Evolutionary conservation across 495 filamentous ascomycete species (phyloP).

Genomic region (Aspergillus leporis): DNA sequence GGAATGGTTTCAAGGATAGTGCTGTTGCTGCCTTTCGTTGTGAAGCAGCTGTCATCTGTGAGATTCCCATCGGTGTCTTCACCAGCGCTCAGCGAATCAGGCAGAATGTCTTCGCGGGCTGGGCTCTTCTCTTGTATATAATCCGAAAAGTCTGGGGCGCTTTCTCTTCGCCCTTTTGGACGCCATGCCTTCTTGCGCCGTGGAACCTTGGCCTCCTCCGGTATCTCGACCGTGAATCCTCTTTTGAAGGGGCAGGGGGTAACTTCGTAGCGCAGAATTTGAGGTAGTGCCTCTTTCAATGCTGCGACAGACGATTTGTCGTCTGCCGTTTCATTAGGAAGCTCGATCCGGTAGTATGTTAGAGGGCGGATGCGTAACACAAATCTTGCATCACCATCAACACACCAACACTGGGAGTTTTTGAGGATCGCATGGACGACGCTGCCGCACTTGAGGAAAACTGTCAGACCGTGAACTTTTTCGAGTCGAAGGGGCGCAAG

Average conservation of each 20-base stretch:
- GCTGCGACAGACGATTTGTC: conserved; percentile 60
- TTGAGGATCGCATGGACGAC: conserved; percentile 81
- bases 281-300: conserved; percentile 67
- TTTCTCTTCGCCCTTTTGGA: conserved; percentile 56
- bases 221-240: conserved; percentile 72
- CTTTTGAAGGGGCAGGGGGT: conserved; percentile 84
- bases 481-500: conserved; percentile 79
- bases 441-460: conserved; percentile 80
- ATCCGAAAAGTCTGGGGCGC: conserved; percentile 21
- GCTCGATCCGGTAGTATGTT: conserved; percentile 85
- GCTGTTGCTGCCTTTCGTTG: conserved; percentile 28
- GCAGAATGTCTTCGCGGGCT: conserved; percentile 20
- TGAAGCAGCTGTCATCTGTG: conserved; percentile 40
- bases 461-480: conserved; percentile 74
- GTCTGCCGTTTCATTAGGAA: conserved; percentile 62
- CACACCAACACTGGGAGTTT: conserved; percentile 90
- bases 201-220: conserved; percentile 65
- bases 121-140: conserved; percentile 13
- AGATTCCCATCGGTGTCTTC: conserved; percentile 42
- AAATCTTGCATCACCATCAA: conserved; percentile 80
- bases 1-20: conserved; percentile 28
- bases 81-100: conserved; percentile 33
- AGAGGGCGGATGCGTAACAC: conserved; percentile 76
- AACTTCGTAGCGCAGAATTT: conserved; percentile 79
- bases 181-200: conserved; percentile 69